phyloP scores from a whole-genome alignment of 768 basidiomycete genomes.

The Russula vinacea region DNA sequence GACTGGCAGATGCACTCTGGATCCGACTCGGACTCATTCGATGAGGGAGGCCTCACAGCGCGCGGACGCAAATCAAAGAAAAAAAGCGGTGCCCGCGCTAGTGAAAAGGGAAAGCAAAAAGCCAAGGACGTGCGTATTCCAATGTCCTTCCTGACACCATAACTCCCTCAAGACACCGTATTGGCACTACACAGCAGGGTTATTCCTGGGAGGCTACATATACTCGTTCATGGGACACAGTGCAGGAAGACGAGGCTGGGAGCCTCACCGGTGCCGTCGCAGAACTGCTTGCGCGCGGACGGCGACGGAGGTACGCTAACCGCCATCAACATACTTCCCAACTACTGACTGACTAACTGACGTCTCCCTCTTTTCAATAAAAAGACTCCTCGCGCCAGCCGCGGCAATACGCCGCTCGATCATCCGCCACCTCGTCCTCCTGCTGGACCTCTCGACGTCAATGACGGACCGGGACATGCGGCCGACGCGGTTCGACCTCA shows the following conservation, averaged over 20 bases:
- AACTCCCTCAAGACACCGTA: background rate
- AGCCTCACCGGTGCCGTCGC: slow-evolving; percentile 88
- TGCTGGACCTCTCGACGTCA: slow-evolving; percentile 86
- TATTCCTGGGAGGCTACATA: slow-evolving; percentile 98
- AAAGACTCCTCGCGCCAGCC: slow-evolving; percentile 74
- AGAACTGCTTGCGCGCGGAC: slow-evolving; percentile 79
- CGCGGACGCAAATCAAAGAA: slow-evolving; percentile 22
- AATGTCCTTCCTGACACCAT: background rate
- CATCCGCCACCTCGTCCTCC: slow-evolving; percentile 88
- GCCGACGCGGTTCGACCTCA: slow-evolving; percentile 88
- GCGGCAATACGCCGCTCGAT: slow-evolving; percentile 90
- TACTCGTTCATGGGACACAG: slow-evolving; percentile 93
- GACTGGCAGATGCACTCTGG: slow-evolving; percentile 15
- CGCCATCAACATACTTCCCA: slow-evolving; percentile 3
- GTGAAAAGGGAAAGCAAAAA: slow-evolving; percentile 25
- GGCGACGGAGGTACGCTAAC: slow-evolving; percentile 68
- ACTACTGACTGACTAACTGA: background rate
- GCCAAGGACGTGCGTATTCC: slow-evolving; percentile 29
- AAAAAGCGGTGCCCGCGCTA: slow-evolving; percentile 7
- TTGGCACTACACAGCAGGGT: slow-evolving; percentile 50
- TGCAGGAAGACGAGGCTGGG: slow-evolving; percentile 93
- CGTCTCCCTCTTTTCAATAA: background rate
- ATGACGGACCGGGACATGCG: slow-evolving; percentile 98
- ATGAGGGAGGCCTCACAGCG: slow-evolving; percentile 20
- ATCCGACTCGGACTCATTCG: slow-evolving; percentile 27